Percentiles rank a stretch among this genome's conserved stretches.
These are phyloP conservation scores for Pleurotus citrinopileatus DNA, from an alignment of 768 basidiomycete species.

Conservation along the genomic window DNA sequence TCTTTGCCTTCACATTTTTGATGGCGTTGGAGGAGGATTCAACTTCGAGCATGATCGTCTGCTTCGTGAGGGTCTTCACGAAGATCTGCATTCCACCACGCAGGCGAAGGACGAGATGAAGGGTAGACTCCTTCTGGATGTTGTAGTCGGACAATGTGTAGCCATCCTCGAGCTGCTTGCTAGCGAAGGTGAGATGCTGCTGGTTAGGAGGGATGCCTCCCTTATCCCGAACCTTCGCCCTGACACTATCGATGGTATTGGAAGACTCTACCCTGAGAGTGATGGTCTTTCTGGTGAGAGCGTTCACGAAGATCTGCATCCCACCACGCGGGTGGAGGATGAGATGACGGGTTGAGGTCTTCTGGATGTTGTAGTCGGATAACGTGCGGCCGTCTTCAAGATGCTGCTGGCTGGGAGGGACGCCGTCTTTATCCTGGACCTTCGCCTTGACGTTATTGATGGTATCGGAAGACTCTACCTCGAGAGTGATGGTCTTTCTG, in stretches of 20 bases:
- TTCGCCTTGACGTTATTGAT: no score
- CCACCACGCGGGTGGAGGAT: neutral
- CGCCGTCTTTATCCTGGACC: slow-evolving; percentile 76
- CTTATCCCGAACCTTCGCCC: slow-evolving; percentile 76
- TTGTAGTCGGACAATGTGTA: slow-evolving; percentile 77
- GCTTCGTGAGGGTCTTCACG: no score
- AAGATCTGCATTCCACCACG: no score
- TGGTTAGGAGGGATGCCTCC: slow-evolving; percentile 47
- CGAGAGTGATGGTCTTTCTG: slow-evolving; percentile 71
- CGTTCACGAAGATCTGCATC: slow-evolving; percentile 66
- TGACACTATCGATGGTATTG: slow-evolving; percentile 74
- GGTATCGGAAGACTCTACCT: slow-evolving; percentile 74
- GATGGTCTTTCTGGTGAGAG: slow-evolving; percentile 69
- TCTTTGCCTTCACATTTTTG: no score
- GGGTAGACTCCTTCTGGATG: no score
- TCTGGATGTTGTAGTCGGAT: slow-evolving; percentile 71
- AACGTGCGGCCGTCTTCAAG: slow-evolving; percentile 74
- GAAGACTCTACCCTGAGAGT: slow-evolving; percentile 73
- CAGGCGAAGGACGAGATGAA: no score
- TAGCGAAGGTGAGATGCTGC: slow-evolving; percentile 75
- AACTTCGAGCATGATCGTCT: no score
- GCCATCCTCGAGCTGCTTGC: slow-evolving; percentile 87
- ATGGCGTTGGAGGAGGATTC: no score
- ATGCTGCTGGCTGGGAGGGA: slow-evolving; percentile 72
- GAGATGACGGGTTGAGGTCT: slow-evolving; percentile 67